These are phyloP conservation scores for Fusarium neocosmosporiellum DNA, from an alignment of 2,329 filamentous ascomycete genomes.

Conservation along the genomic window DNA sequence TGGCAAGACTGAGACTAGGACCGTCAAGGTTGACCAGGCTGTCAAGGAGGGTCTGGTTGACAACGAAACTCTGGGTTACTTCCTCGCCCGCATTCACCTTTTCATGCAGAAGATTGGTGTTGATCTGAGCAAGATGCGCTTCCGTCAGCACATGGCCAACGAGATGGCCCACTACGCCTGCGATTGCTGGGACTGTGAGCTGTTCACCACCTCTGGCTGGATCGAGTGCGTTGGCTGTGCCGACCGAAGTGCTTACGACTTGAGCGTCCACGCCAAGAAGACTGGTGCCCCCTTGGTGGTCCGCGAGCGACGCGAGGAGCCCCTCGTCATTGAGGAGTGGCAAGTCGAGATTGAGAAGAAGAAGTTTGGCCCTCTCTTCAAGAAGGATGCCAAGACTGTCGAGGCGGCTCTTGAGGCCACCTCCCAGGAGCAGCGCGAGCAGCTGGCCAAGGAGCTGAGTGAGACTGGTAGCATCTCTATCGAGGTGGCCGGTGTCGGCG, in stretches of 20 bases:
- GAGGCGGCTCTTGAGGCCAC: conserved; percentile 82
- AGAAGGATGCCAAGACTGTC: conserved; percentile 90
- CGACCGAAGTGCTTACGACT: conserved; percentile 93
- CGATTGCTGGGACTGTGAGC: conserved; percentile 98
- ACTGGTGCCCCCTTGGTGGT: conserved; percentile 89
- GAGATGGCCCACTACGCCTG: conserved; percentile 89
- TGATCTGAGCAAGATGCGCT: conserved; percentile 88
- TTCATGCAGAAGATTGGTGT: conserved; percentile 92
- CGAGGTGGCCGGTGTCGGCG: conserved; percentile 73
- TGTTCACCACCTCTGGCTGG: conserved; percentile 94
- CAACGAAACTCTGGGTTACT: conserved; percentile 98
- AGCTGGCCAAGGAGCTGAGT: conserved; percentile 78
- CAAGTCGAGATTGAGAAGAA: conserved; percentile 91
- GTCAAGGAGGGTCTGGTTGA: conserved; percentile 87
- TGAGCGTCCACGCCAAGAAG: conserved; percentile 92
- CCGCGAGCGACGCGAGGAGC: conserved; percentile 82
- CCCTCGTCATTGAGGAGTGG: conserved; percentile 86
- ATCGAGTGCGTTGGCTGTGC: conserved; percentile 98
- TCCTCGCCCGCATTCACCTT: conserved; percentile 90
- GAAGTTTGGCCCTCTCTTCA: conserved; percentile 94
- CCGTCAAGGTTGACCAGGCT: conserved; percentile 84
- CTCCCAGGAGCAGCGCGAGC: conserved; percentile 83
- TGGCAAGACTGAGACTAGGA: conserved; percentile 81
- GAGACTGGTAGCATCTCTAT: conserved; percentile 80
- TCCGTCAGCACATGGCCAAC: conserved; percentile 93